These are phyloP conservation scores for Dictyostelium firmibasis DNA, from an alignment of 78 protist genomes.

Conservation along the genomic window DNA sequence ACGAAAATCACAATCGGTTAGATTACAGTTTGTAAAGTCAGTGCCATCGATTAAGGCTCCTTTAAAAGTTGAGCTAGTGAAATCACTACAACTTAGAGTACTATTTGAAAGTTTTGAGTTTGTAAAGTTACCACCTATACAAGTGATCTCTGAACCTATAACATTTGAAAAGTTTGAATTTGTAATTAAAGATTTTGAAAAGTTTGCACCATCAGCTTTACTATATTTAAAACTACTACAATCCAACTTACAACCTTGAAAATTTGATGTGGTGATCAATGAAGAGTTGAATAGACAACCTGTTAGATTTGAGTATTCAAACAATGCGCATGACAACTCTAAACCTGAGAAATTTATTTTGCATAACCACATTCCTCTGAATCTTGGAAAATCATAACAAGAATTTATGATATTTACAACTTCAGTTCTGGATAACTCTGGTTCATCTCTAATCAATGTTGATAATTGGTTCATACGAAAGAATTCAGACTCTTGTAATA, in stretches of 20 bases:
- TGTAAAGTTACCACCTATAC: not conserved
- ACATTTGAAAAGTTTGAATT: slow-evolving; percentile 11
- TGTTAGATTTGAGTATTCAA: slow-evolving; percentile 41
- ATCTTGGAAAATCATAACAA: slow-evolving; percentile 71
- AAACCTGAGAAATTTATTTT: slow-evolving; percentile 44
- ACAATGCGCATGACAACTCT: slow-evolving; percentile 27
- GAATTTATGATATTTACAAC: slow-evolving; percentile 37
- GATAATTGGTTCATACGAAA: slow-evolving; percentile 6
- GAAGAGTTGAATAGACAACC: not conserved
- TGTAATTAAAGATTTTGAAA: not conserved
- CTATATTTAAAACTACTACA: not conserved
- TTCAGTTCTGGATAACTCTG: slow-evolving; percentile 40
- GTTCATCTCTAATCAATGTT: slow-evolving; percentile 12
- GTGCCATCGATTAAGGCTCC: slow-evolving; percentile 10
- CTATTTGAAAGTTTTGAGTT: slow-evolving; percentile 28
- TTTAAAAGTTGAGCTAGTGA: slow-evolving; percentile 9
- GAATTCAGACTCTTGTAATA: slow-evolving; percentile 25
- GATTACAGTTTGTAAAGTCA: slow-evolving; percentile 55
- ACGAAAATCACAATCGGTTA: slow-evolving; percentile 28
- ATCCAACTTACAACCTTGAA: slow-evolving; percentile 9
- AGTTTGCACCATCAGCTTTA: not conserved
- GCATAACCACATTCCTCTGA: slow-evolving; percentile 44
- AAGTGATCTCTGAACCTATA: not conserved
- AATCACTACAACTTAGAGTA: slow-evolving; percentile 31
- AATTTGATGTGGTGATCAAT: not conserved